A percentile compares a stretch with the other conserved stretches of the same genome.
phyloP scores from a whole-genome alignment of 257 asterid species.

The Jasminum sambac region DNA sequence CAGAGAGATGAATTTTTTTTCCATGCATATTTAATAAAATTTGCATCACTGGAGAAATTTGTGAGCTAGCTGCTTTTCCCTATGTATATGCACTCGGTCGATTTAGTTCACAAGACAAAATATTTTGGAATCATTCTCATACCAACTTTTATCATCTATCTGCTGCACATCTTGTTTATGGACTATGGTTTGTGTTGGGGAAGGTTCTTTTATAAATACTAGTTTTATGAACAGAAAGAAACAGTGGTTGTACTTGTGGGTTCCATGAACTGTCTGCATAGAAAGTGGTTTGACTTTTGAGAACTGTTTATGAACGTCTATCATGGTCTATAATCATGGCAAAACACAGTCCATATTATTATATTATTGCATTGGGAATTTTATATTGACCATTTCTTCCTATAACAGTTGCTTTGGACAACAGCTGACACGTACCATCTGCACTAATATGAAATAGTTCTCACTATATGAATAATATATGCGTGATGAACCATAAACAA shows the following conservation, averaged over 20 bases:
- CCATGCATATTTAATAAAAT: background rate
- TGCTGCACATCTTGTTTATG: slow-evolving; percentile 7
- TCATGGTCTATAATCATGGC: no score
- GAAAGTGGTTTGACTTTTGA: no score
- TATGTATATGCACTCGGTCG: background rate
- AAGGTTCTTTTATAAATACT: no score
- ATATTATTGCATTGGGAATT: background rate
- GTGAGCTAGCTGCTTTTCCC: background rate
- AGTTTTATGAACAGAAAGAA: no score
- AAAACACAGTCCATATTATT: background rate
- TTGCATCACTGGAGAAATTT: background rate
- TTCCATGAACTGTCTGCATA: no score
- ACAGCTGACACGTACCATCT: slow-evolving; percentile 9
- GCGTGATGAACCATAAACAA: background rate
- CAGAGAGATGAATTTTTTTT: no score
- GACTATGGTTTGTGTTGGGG: background rate
- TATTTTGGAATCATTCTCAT: background rate
- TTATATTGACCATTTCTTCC: background rate
- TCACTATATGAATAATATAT: background rate
- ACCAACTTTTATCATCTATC: background rate
- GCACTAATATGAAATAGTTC: background rate
- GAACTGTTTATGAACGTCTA: no score
- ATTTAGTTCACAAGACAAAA: background rate
- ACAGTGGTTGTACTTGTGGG: no score
- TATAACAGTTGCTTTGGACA: background rate